A percentile compares a stretch with the other conserved stretches of the same genome.
Conservation (phyloP, 1,139 yeast genomes). For the Geotrichum candidum region DNA sequence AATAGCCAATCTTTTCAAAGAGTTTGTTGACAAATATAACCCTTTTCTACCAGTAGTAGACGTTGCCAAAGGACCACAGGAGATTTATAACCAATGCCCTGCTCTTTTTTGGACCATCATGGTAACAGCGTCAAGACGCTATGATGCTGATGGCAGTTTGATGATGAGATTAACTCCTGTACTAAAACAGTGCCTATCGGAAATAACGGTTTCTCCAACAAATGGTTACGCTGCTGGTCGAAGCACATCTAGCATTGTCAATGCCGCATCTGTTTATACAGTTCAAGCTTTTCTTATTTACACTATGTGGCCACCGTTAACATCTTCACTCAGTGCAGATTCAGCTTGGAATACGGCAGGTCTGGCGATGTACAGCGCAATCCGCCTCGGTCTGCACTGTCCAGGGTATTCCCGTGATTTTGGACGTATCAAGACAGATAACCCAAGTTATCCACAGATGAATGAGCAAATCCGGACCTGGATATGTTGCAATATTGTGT, state of each 20-base stretch:
- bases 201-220: constrained; percentile 83
- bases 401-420: constrained; percentile 57
- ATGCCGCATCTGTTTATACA: constrained; percentile 84
- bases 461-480: constrained; percentile 83
- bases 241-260: constrained; percentile 66
- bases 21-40: constrained; percentile 70
- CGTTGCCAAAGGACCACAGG: constrained; percentile 71
- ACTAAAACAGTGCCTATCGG: constrained; percentile 73
- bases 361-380: constrained; percentile 84
- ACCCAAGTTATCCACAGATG: constrained; percentile 40
- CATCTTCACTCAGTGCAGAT: constrained; percentile 90
- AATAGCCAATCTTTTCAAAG: constrained; percentile 59
- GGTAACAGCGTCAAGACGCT: constrained; percentile 70
- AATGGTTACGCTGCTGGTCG: constrained; percentile 53
- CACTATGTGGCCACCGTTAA: constrained; percentile 93
- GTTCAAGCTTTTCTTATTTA: constrained; percentile 87
- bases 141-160: constrained; percentile 40
- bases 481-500: constrained; percentile 83
- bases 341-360: constrained; percentile 95
- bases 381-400: constrained; percentile 80
- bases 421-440: constrained; percentile 38
- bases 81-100: constrained; percentile 71
- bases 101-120: constrained; percentile 91
- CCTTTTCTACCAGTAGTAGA: constrained; percentile 85
- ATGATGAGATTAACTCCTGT: constrained; percentile 55